A percentile compares a stretch with the other conserved stretches of the same genome.
These are phyloP conservation scores for Sanghuangporus baumii DNA, from an alignment of 1,284 basidiomycete genomes.

Conservation along the genomic window DNA sequence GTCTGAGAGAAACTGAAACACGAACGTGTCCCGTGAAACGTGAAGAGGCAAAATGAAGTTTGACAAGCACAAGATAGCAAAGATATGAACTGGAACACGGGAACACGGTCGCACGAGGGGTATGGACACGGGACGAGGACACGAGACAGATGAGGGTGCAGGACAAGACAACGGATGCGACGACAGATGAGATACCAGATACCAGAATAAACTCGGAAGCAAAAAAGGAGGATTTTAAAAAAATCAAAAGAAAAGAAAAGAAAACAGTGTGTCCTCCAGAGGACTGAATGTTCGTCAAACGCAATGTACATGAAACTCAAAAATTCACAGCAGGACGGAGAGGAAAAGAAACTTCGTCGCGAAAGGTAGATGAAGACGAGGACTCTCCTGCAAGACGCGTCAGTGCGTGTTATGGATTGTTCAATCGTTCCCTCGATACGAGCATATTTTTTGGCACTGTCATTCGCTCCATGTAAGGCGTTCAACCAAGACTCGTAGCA, in stretches of 20 bases:
- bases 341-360: not conserved
- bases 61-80: not conserved
- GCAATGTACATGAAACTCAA: not conserved
- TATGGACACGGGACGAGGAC: not conserved
- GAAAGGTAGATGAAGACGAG: too few relatives aligned
- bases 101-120: not conserved
- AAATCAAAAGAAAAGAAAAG: not conserved
- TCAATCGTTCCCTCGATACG: not conserved
- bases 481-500: constrained; percentile 10
- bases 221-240: not conserved
- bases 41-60: not conserved
- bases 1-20: too few relatives aligned
- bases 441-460: not conserved
- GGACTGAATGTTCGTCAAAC: not conserved
- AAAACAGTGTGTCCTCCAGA: constrained; percentile 1
- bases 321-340: not conserved
- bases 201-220: not conserved
- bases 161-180: not conserved
- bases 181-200: not conserved
- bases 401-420: not conserved
- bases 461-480: not conserved
- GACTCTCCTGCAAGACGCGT: not conserved
- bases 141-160: too few relatives aligned
- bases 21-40: not conserved
- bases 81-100: not conserved